A percentile compares a stretch with the other conserved stretches of the same genome.
These are phyloP conservation scores for Lasiodiplodia sp. DNA, from an alignment of 2,329 filamentous ascomycete genomes.

Conservation along the genomic window DNA sequence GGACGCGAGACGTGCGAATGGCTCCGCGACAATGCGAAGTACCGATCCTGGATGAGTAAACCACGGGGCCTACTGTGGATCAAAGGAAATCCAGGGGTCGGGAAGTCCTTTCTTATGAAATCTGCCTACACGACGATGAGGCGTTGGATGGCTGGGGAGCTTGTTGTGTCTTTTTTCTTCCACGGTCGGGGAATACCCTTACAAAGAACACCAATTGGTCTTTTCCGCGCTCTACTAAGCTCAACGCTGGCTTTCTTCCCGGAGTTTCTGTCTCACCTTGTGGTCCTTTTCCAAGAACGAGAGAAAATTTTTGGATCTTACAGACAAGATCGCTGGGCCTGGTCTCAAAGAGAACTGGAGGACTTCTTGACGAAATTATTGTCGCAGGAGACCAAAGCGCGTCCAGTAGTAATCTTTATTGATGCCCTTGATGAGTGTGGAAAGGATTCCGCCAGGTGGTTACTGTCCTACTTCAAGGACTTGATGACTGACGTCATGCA, in stretches of 20 bases:
- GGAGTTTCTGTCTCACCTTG: background rate
- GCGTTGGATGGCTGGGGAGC: background rate
- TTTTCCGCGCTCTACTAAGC: background rate
- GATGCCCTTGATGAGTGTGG: conserved; percentile 15
- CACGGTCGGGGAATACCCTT: background rate
- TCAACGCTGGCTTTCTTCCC: background rate
- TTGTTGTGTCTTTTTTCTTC: conserved; percentile 2
- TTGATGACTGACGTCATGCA: background rate
- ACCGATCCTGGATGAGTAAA: background rate
- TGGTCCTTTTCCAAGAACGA: background rate
- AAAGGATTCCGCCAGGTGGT: background rate
- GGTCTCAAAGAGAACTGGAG: background rate
- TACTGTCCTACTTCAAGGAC: background rate
- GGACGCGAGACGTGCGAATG: conserved; percentile 2
- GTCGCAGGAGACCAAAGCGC: background rate
- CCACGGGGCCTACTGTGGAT: conserved; percentile 3
- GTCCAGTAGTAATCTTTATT: background rate
- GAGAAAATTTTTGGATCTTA: background rate
- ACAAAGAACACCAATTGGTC: background rate
- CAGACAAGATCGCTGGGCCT: background rate
- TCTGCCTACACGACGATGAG: background rate
- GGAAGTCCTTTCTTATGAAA: background rate
- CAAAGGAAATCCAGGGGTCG: background rate
- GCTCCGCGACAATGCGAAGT: background rate
- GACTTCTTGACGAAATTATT: background rate